phyloP scores from a whole-genome alignment of 139 green algal genomes.

The Eudorina sp. region DNA sequence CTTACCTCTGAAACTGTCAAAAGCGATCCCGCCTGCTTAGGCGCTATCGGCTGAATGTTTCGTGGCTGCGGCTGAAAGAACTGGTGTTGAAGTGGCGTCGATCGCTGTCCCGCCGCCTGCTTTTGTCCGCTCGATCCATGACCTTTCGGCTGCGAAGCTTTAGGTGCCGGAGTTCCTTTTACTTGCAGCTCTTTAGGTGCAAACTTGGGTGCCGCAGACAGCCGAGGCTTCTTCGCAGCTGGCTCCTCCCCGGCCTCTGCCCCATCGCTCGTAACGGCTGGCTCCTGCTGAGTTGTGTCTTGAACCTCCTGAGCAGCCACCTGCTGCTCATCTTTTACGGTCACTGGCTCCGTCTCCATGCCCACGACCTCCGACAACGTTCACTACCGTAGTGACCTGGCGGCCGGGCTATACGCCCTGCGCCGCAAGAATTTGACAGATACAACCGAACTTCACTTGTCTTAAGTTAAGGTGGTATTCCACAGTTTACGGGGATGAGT shows the following conservation, averaged over 20 bases:
- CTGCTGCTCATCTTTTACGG: neutral
- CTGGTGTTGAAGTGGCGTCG: neutral
- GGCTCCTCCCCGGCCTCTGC: constrained; percentile 5
- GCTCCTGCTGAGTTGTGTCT: neutral
- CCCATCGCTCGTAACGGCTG: neutral
- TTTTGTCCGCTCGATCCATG: neutral
- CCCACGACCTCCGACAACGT: neutral
- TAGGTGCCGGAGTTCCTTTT: neutral
- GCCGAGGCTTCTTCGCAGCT: constrained; percentile 17
- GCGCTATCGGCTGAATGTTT: neutral
- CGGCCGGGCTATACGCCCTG: constrained; percentile 34
- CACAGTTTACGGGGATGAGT: too few species aligned
- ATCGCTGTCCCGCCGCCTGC: neutral
- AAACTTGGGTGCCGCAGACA: constrained; percentile 34
- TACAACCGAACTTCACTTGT: too few species aligned
- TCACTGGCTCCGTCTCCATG: neutral
- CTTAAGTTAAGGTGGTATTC: too few species aligned
- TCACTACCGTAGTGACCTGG: constrained; percentile 2
- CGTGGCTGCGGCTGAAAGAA: constrained; percentile 10
- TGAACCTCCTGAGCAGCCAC: neutral
- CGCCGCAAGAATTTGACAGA: too few species aligned
- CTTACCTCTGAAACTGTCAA: constrained; percentile 55
- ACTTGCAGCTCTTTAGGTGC: constrained; percentile 20
- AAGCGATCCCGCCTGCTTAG: constrained; percentile 9
- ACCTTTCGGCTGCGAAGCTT: neutral